These are phyloP conservation scores for Cladorrhinum sp. DNA, from an alignment of 2,329 filamentous ascomycete species.

Conservation along the genomic window DNA sequence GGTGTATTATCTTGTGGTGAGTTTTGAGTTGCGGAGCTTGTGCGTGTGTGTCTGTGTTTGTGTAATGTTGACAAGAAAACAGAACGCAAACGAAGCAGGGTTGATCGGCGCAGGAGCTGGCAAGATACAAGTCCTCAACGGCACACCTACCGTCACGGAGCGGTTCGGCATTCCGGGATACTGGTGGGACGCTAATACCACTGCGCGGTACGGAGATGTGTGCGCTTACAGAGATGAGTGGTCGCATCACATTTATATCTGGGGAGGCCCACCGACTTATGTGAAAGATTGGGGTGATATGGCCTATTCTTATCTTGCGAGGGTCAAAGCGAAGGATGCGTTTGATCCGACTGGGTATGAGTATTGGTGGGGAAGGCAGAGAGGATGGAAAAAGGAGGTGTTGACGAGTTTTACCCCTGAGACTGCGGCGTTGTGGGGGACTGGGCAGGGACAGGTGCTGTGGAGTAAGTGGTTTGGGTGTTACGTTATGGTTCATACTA, in stretches of 20 bases:
- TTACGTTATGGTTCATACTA: slow-evolving; percentile 37
- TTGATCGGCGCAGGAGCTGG: slow-evolving; percentile 37
- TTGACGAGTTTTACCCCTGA: slow-evolving; percentile 33
- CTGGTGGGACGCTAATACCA: slow-evolving; percentile 36
- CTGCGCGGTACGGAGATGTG: slow-evolving; percentile 38
- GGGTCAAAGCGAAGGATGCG: slow-evolving; percentile 35
- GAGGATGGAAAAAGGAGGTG: slow-evolving; percentile 36
- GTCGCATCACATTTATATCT: slow-evolving; percentile 39
- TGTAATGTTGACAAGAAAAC: fast-evolving
- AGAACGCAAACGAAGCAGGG: slow-evolving; percentile 34
- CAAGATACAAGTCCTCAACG: slow-evolving; percentile 34
- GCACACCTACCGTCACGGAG: slow-evolving; percentile 35
- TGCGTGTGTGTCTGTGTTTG: too few relatives aligned
- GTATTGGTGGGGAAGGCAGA: slow-evolving; percentile 40
- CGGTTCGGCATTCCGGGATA: slow-evolving; percentile 33
- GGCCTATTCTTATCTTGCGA: slow-evolving; percentile 36
- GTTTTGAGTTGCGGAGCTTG: too few relatives aligned
- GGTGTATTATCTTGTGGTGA: slow-evolving; percentile 38
- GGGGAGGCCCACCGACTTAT: slow-evolving; percentile 37
- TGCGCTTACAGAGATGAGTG: slow-evolving; percentile 37
- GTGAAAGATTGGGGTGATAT: slow-evolving; percentile 26
- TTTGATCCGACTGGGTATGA: slow-evolving; percentile 39
- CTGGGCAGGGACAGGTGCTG: slow-evolving; percentile 38
- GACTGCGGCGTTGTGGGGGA: slow-evolving; percentile 39
- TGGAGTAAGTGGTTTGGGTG: slow-evolving; percentile 35